A percentile compares a stretch with the other conserved stretches of the same genome.
These are phyloP conservation scores for Setaria viridis DNA, from an alignment of 202 grass and related monocot species.

Conservation along the genomic window DNA sequence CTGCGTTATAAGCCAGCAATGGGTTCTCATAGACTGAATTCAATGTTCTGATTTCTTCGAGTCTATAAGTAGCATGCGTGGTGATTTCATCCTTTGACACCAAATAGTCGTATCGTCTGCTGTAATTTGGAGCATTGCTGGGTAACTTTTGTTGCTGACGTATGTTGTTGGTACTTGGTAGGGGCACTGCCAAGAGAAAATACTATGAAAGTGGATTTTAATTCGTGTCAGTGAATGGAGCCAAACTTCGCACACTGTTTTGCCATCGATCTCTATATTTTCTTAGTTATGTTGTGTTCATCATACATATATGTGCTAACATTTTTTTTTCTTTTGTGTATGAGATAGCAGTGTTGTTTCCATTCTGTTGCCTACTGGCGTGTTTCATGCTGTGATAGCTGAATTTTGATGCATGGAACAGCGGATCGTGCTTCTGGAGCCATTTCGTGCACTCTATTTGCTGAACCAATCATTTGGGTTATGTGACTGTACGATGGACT, in stretches of 20 bases:
- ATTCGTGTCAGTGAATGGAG: not conserved
- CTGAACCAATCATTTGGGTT: not conserved
- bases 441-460: not conserved
- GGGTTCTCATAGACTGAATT: conserved; percentile 37
- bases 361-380: not conserved
- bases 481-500: not conserved
- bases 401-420: not conserved
- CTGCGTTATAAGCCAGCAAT: conserved; percentile 33
- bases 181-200: conserved; percentile 24
- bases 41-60: conserved; percentile 32
- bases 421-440: not conserved
- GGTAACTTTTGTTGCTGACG: conserved; percentile 25
- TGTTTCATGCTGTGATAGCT: conserved; percentile 3
- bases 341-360: not conserved
- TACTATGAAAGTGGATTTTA: not conserved
- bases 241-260: not conserved
- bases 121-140: conserved; percentile 16
- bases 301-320: not conserved
- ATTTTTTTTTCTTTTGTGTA: not conserved
- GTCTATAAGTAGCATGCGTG: conserved; percentile 1
- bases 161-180: not conserved
- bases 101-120: too few relatives aligned
- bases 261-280: not conserved
- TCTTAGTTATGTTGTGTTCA: not conserved
- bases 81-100: too few relatives aligned